Base-by-base conservation (phyloP, 805 yeast species). In the Saturnispora ahearnii region DNA sequence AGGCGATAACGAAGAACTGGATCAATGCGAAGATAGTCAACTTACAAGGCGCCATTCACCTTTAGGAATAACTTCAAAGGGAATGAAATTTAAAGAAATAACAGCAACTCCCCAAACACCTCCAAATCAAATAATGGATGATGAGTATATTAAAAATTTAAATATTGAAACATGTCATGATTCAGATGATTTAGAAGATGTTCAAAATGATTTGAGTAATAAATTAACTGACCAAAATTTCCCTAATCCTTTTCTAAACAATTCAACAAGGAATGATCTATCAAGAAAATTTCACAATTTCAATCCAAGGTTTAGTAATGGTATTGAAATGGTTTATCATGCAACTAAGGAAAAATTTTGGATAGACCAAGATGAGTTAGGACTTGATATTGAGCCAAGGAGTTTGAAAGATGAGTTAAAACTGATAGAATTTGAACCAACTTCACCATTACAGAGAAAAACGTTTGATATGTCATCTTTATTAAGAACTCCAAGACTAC, bases 281-380 rank as follows among this genome's bases (percentile, higher is more conserved):
- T 22, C 40, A 15, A 18, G 18, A 18, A 18, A 18, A 18, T 18
- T 18, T 18, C 10, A 18, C 8, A 31, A 38, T 21, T 34, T 22
- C 9, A 44, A 32, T 31, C 52, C 59, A 8, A 51, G 62, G 38
- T 70, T 65, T 51, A 67, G 66, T 21, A 61, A 67, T 13, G 71
- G 69, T 44, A 60, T 70, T 46, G 77, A 74, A 53, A 58, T 66
- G 51, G 55, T 72, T 31, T 67, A 73, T 57, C 68, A 64, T 51
- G 67, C 66, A 46, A 72, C 75, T 0, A 78, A 77, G 2, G 63
- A 71, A 50, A 63, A 62, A 28, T 57, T 62, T 6, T 57, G 62
- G 9, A 57, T 60, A 44, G 55, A 58, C 31, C 53, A 73, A 37
- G 60, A 66, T 22, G 62, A 62, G 13, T 54, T 52, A 9, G 69